Evolutionary conservation across 2,329 filamentous ascomycete genomes (phyloP).

Genomic region (Aspergillus sp.): DNA sequence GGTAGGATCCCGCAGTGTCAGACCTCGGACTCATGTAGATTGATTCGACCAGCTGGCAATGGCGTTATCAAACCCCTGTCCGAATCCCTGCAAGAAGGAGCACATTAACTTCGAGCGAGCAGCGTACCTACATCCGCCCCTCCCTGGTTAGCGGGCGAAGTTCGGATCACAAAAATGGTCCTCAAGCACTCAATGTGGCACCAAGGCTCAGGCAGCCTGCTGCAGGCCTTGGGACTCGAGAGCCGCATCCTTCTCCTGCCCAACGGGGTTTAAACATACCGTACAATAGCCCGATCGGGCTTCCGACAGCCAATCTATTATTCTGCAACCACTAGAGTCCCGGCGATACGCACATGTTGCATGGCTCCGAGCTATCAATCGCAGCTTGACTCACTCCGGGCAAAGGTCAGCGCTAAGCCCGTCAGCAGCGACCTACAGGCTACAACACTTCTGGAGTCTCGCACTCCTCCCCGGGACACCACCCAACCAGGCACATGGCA

Average conservation of each 20-base stretch:
- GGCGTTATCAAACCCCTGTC: slow-evolving; percentile 10
- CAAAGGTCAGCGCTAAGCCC: not conserved
- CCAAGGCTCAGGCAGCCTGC: not conserved
- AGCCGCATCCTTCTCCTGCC: slow-evolving; percentile 1
- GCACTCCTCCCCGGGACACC: not conserved
- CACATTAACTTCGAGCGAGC: not conserved
- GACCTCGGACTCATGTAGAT: slow-evolving; percentile 5
- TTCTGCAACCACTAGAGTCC: not conserved
- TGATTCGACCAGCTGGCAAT: slow-evolving; percentile 10
- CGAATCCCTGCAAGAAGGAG: not conserved
- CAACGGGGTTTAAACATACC: not conserved
- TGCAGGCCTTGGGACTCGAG: not conserved
- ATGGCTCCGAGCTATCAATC: not conserved
- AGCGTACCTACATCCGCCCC: slow-evolving; percentile 7
- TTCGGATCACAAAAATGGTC: not conserved
- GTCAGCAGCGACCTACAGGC: not conserved
- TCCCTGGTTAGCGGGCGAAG: not conserved
- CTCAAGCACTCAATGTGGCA: not conserved
- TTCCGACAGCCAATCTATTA: not conserved
- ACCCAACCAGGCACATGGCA: slow-evolving; percentile 14
- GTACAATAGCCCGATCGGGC: not conserved
- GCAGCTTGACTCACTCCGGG: not conserved
- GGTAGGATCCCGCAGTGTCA: slow-evolving; percentile 1
- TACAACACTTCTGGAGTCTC: not conserved
- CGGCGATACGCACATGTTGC: slow-evolving; percentile 1